Evolutionary conservation across 2,329 filamentous ascomycete genomes (phyloP).

Genomic region (Colletotrichum sp.): DNA sequence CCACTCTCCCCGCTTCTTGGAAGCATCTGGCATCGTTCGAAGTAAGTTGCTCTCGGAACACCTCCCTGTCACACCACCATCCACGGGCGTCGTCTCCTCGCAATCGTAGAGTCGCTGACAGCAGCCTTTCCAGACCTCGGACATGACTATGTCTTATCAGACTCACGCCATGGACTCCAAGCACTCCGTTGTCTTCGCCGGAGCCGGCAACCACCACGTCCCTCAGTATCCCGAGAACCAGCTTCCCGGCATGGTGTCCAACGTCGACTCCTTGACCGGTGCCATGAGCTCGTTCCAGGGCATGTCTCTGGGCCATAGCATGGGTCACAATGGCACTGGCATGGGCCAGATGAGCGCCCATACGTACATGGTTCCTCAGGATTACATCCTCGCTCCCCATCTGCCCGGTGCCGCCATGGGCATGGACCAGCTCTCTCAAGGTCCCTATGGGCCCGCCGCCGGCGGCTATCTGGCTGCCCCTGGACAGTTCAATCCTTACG

Average conservation of each 20-base stretch:
- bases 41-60: background rate
- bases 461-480: conserved; percentile 41
- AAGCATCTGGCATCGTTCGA: conserved; percentile 6
- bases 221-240: conserved; percentile 21
- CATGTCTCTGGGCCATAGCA: conserved; percentile 40
- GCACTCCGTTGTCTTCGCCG: conserved; percentile 28
- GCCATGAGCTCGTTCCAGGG: conserved; percentile 22
- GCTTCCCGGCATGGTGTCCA: conserved; percentile 11
- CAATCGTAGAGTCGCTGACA: background rate
- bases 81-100: background rate
- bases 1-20: background rate
- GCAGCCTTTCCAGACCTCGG: background rate
- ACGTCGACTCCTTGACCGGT: conserved; percentile 7
- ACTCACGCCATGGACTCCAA: conserved; percentile 41
- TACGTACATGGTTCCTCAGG: conserved; percentile 40
- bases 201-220: conserved; percentile 1
- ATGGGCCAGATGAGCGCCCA: conserved; percentile 34
- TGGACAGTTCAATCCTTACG: conserved; percentile 31
- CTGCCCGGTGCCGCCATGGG: conserved; percentile 35
- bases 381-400: conserved; percentile 40
- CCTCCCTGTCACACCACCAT: background rate
- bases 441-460: conserved; percentile 37
- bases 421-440: conserved; percentile 31
- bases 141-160: conserved; percentile 37
- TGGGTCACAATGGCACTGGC: conserved; percentile 28